Conservation (phyloP, 1,284 basidiomycete species). For the Ustilago loliicola region DNA sequence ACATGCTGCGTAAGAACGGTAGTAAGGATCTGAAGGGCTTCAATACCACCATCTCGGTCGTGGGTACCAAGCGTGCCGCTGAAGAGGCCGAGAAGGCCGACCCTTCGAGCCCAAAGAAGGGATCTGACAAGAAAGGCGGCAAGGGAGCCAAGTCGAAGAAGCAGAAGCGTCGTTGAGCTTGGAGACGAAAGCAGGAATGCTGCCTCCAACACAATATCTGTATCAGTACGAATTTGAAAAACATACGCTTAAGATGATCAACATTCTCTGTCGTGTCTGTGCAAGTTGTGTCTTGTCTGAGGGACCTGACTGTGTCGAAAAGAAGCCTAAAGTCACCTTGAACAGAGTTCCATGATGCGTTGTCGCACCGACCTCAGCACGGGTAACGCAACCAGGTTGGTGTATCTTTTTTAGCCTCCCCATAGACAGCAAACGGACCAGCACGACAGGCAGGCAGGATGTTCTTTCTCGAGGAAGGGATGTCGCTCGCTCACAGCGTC, state of each 20-base stretch:
- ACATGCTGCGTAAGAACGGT: conserved; percentile 49
- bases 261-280: too few species aligned
- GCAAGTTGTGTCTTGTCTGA: too few species aligned
- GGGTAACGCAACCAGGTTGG: too few species aligned
- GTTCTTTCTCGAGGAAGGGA: too few species aligned
- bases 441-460: too few species aligned
- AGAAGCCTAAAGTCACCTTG: too few species aligned
- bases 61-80: conserved; percentile 41
- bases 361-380: too few species aligned
- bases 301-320: too few species aligned
- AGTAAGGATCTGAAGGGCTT: conserved; percentile 45
- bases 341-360: too few species aligned
- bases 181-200: background rate
- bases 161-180: conserved; percentile 33
- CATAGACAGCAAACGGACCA: too few species aligned
- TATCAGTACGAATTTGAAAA: background rate
- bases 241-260: background rate
- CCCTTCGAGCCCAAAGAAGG: conserved; percentile 33
- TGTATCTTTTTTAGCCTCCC: too few species aligned
- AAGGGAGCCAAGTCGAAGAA: conserved; percentile 30
- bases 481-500: too few species aligned
- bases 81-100: conserved; percentile 29
- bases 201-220: background rate
- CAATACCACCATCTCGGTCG: conserved; percentile 55
- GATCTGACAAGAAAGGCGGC: conserved; percentile 29